A percentile compares a stretch with the other conserved stretches of the same genome.
These are phyloP conservation scores for Aspergillus hancockii DNA, from an alignment of 495 filamentous ascomycete species.

Conservation along the genomic window DNA sequence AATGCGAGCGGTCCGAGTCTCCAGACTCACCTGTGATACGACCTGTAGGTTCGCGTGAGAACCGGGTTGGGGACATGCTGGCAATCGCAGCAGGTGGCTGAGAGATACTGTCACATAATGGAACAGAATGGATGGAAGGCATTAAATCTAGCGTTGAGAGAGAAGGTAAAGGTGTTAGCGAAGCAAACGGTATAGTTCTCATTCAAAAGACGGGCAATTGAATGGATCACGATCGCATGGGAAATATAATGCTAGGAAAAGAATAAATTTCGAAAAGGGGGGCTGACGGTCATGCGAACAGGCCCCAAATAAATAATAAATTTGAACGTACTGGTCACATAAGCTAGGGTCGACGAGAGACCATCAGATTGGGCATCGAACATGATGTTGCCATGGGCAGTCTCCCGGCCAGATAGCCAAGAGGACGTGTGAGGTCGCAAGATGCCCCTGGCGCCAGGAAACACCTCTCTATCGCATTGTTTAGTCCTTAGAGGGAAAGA, in stretches of 20 bases:
- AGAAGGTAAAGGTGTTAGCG: constrained; percentile 3
- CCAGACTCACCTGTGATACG: constrained; percentile 42
- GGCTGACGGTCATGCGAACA: constrained; percentile 2
- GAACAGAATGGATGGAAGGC: constrained; percentile 29
- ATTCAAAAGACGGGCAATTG: neutral
- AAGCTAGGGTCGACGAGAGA: constrained; percentile 33
- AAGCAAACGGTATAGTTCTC: neutral
- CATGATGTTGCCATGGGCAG: constrained; percentile 40
- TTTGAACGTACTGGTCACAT: constrained; percentile 38
- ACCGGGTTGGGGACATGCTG: constrained; percentile 23
- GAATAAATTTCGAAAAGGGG: constrained; percentile 11
- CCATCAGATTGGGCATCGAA: constrained; percentile 40
- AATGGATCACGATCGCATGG: constrained; percentile 9
- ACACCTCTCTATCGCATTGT: constrained; percentile 32
- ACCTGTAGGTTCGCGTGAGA: constrained; percentile 17
- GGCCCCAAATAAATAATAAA: constrained; percentile 1
- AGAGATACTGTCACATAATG: constrained; percentile 36
- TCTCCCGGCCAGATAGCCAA: constrained; percentile 22
- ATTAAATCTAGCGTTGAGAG: constrained; percentile 28
- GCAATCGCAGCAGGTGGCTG: constrained; percentile 28
- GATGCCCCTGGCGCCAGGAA: constrained; percentile 25
- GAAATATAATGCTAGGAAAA: constrained; percentile 6
- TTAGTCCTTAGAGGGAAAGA: constrained; percentile 17
- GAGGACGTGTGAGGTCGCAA: constrained; percentile 27
- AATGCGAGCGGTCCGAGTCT: constrained; percentile 41